A percentile compares a stretch with the other conserved stretches of the same genome.
Conservation (phyloP, 2,329 filamentous ascomycete genomes). For the Colletotrichum cuscutae region DNA sequence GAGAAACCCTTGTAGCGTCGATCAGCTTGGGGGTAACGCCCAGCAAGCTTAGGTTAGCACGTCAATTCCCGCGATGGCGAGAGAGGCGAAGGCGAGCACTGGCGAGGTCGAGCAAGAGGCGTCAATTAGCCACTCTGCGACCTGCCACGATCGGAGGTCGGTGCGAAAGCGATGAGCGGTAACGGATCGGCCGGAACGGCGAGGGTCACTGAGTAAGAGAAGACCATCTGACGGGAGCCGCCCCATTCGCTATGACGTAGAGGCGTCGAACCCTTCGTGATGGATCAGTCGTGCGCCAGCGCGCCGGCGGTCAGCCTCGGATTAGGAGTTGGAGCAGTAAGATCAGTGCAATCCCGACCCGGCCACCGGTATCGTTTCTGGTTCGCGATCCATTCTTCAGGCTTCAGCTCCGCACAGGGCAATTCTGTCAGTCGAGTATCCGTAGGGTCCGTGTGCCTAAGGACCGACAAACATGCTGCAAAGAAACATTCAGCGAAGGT, state of each 20-base stretch:
- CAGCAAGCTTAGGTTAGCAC: slow-evolving; percentile 21
- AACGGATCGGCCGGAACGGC: slow-evolving; percentile 32
- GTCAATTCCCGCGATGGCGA: slow-evolving; percentile 20
- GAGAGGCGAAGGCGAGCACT: not conserved
- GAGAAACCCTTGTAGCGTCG: slow-evolving; percentile 12
- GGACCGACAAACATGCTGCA: slow-evolving; percentile 1
- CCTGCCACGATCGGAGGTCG: slow-evolving; percentile 12
- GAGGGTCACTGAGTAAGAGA: slow-evolving; percentile 27
- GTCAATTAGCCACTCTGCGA: slow-evolving; percentile 12
- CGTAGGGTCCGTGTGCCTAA: slow-evolving; percentile 11
- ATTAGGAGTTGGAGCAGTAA: slow-evolving; percentile 3
- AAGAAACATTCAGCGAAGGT: not conserved
- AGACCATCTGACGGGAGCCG: slow-evolving; percentile 8
- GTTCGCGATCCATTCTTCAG: slow-evolving; percentile 12
- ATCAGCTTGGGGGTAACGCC: slow-evolving; percentile 2
- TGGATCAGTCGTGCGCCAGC: not conserved
- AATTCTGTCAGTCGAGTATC: slow-evolving; percentile 9
- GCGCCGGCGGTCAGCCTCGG: slow-evolving; percentile 18
- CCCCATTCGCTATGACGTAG: slow-evolving; percentile 30
- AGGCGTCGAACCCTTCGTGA: slow-evolving; percentile 13
- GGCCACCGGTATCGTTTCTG: slow-evolving; percentile 1
- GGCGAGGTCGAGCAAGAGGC: slow-evolving; percentile 6
- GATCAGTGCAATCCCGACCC: slow-evolving; percentile 24
- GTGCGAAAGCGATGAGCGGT: slow-evolving; percentile 21
- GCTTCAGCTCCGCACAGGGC: slow-evolving; percentile 18